Conservation (phyloP, 768 basidiomycete genomes). For the Xerocomellus chrysenteron region DNA sequence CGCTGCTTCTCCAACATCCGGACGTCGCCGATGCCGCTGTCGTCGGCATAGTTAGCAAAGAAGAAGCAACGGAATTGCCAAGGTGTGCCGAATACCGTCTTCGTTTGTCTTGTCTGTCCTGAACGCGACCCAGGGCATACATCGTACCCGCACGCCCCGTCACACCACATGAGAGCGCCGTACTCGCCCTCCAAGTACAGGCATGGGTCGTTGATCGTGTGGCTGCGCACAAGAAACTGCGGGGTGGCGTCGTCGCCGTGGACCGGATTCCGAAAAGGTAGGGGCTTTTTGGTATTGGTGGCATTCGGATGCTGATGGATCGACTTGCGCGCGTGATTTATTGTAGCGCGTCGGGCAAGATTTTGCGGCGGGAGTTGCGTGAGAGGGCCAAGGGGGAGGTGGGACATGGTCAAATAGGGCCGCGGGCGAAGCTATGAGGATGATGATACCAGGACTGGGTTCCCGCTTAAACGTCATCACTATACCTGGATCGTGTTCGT, state of each 20-base stretch:
- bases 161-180: constrained; percentile 15
- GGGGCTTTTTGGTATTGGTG: not conserved
- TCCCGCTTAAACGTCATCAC: no score
- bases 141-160: constrained; percentile 36
- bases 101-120: not conserved
- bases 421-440: constrained; percentile 17
- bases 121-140: constrained; percentile 49
- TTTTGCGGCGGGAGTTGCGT: constrained; percentile 74
- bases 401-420: constrained; percentile 23
- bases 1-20: constrained; percentile 69
- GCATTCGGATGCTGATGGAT: no score
- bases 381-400: constrained; percentile 60
- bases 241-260: constrained; percentile 69
- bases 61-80: constrained; percentile 80
- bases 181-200: constrained; percentile 51
- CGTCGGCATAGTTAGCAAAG: constrained; percentile 65
- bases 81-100: constrained; percentile 37
- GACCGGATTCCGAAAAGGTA: constrained; percentile 42
- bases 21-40: constrained; percentile 81
- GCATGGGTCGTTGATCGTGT: constrained; percentile 73
- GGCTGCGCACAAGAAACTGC: constrained; percentile 69
- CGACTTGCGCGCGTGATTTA: not conserved
- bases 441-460: not conserved
- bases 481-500: no score
- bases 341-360: constrained; percentile 80